Evolutionary conservation across 2,329 filamentous ascomycete species (phyloP).

Genomic region (Sordariomycetes sp.): DNA sequence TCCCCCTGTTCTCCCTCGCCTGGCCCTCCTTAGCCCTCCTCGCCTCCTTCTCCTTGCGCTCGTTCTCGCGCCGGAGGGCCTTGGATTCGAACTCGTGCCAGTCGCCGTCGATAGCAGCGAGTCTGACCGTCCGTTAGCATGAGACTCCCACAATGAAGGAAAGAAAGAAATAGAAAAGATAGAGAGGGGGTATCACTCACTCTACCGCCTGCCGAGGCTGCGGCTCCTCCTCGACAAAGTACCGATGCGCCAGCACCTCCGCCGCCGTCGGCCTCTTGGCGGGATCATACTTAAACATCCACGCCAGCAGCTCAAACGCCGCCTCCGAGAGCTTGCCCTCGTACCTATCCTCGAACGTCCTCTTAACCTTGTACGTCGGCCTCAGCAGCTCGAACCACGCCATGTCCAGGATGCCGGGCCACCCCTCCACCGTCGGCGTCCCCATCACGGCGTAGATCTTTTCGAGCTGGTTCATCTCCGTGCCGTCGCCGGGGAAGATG

Average conservation of each 20-base stretch:
- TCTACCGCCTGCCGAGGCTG: constrained; percentile 64
- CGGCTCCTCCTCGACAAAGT: constrained; percentile 78
- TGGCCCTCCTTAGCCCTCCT: constrained; percentile 25
- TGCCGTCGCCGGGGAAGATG: constrained; percentile 89
- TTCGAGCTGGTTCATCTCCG: constrained; percentile 90
- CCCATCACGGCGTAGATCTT: constrained; percentile 92
- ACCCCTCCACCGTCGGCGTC: constrained; percentile 71
- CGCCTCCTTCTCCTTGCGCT: constrained; percentile 46
- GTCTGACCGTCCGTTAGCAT: constrained; percentile 30
- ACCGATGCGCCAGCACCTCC: constrained; percentile 73
- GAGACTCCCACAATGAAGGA: not conserved
- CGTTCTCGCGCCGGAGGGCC: constrained; percentile 79
- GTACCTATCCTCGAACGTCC: constrained; percentile 74
- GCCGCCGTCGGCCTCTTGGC: constrained; percentile 69
- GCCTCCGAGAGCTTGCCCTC: constrained; percentile 61
- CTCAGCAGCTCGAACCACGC: constrained; percentile 92
- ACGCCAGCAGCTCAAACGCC: constrained; percentile 68
- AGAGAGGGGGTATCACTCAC: constrained; percentile 34
- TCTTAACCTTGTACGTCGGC: constrained; percentile 58
- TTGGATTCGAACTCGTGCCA: constrained; percentile 99
- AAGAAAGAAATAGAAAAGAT: not conserved
- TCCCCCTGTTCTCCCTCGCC: not conserved
- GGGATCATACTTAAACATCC: constrained; percentile 87
- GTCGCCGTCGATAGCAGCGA: constrained; percentile 74
- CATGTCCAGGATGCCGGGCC: constrained; percentile 86